phyloP scores from a whole-genome alignment of 192 early-diverging fungal genomes.

The Coemansia sp. region DNA sequence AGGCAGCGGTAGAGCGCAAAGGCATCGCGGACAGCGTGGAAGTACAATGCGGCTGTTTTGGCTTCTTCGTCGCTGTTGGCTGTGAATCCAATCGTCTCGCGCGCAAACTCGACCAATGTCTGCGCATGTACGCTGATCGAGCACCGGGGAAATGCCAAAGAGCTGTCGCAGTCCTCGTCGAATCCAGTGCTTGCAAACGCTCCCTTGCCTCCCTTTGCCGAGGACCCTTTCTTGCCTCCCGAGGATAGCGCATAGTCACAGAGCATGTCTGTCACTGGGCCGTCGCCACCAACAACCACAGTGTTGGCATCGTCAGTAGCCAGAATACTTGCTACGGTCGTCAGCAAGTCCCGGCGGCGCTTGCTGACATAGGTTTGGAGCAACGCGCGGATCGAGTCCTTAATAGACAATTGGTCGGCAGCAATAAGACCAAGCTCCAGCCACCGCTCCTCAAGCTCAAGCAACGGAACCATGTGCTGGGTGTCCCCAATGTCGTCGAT shows the following conservation, averaged over 20 bases:
- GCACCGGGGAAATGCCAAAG: constrained; percentile 36
- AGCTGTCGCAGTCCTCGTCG: constrained; percentile 13
- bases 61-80: constrained; percentile 10
- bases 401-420: constrained; percentile 19
- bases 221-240: constrained; percentile 5
- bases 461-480: constrained; percentile 31
- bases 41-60: constrained; percentile 25
- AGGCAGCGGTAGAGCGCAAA: constrained; percentile 44
- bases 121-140: constrained; percentile 45
- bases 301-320: constrained; percentile 45
- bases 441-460: constrained; percentile 46
- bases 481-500: constrained; percentile 27
- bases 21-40: constrained; percentile 50
- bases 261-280: constrained; percentile 21
- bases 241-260: constrained; percentile 12
- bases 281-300: constrained; percentile 36
- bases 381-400: constrained; percentile 25
- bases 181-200: constrained; percentile 1
- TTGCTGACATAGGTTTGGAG: constrained; percentile 37
- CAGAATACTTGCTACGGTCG: constrained; percentile 29
- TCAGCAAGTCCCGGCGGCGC: constrained; percentile 43
- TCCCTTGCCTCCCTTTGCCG: constrained; percentile 12
- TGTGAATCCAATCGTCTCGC: constrained; percentile 37
- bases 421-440: constrained; percentile 29
- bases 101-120: constrained; percentile 50